These are phyloP conservation scores for Candida golubevii DNA, from an alignment of 805 yeast genomes.

Conservation along the genomic window DNA sequence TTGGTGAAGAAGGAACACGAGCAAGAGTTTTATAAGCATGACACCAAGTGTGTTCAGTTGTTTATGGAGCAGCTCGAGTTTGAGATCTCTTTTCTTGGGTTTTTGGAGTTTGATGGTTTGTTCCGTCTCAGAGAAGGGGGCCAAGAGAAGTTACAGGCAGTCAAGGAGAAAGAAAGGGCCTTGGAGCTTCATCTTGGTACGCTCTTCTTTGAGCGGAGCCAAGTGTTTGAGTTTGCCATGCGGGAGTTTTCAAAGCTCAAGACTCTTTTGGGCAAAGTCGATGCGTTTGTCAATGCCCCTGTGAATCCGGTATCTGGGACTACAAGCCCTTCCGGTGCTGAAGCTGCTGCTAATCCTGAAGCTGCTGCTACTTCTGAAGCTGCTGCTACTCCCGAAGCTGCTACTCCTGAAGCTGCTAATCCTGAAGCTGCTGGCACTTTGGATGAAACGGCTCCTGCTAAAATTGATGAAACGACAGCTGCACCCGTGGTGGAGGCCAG, in stretches of 20 bases:
- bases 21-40: conserved; percentile 3
- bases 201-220: conserved; percentile 5
- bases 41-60: conserved; percentile 5
- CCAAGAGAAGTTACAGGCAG: not conserved
- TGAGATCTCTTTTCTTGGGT: conserved; percentile 5
- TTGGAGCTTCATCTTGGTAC: conserved; percentile 3
- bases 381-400: not conserved
- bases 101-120: conserved; percentile 1
- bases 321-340: not conserved
- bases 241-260: not conserved
- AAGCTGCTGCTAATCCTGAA: not conserved
- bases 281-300: not conserved
- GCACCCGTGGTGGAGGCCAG: not conserved
- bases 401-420: too few relatives aligned
- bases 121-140: not conserved
- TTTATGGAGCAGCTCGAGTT: conserved; percentile 5
- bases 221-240: conserved; percentile 5
- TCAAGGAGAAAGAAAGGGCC: not conserved
- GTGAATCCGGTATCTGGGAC: not conserved
- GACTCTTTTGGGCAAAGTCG: not conserved
- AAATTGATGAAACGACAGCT: too few relatives aligned
- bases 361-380: not conserved
- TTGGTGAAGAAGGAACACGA: conserved; percentile 1
- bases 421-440: too few relatives aligned
- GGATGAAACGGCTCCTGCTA: not conserved